Evolutionary conservation across 352 stramenopile genomes (phyloP), one percentile per base, ranked within the genome.

Genomic region (Globisporangium emineosum): DNA sequence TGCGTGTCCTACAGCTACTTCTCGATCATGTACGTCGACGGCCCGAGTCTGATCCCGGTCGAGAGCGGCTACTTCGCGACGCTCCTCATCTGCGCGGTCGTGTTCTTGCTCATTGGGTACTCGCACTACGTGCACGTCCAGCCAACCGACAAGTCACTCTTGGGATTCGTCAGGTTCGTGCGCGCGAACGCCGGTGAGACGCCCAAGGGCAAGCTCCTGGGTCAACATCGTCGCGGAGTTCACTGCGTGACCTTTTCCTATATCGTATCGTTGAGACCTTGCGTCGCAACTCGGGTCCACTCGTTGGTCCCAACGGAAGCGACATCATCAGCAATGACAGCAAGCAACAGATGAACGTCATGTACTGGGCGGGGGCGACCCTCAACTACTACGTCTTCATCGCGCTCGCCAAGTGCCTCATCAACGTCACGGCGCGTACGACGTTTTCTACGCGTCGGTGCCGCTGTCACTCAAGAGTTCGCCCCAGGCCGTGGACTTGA

Each of bases 61-160:
- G 69, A 89, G 49, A 93, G 89, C 66, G 82, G 83, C 27, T 96
- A 93, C 73, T 91, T 92, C 47, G 77, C 83, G 21, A 86, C 85
- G 3, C 96, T 80, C 63, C 19, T 86, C 17, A 83, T 90, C 37
- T 82, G 71, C 21, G 66, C 79, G 2, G 54, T 65, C 12, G 70
- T 84, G 25, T 66, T 83, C 7, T 73, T 91, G 63, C 62, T 78
- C 23, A 32, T 68, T n/a, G 78, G 73, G 17, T 71, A 66, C 30
- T 71, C 67, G 27, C 78, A 78, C 53, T 90, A 90, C 57, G 74
- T 90, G 50, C 73, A 82, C 43, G 35, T 86, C 0, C 47, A 72
- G 17, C 77, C 79, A 1, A 65, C 57, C 3, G 71, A 72, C 19
- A 79, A 69, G 33, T 69, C 77, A 30, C 78, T 88, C 40, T 80